Percentiles rank a stretch among this genome's conserved stretches.
These are phyloP conservation scores for Ophiostoma perfectum DNA, from an alignment of 2,329 filamentous ascomycete genomes.

Conservation along the genomic window DNA sequence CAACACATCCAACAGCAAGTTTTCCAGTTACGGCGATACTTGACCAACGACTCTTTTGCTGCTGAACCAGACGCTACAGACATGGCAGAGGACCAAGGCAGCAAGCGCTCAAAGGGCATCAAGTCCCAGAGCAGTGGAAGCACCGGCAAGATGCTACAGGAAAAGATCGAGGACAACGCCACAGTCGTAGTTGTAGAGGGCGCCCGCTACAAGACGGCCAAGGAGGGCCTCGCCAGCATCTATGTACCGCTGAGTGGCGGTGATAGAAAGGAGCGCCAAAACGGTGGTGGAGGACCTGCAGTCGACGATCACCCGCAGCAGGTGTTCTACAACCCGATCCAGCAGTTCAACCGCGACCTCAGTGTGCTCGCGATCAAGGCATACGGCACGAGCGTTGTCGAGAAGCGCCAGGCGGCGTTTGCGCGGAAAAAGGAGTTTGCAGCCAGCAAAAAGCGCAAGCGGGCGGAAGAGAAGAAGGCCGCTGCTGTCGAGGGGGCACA, in stretches of 20 bases:
- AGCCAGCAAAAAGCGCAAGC: slow-evolving; percentile 38
- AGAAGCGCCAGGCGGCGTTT: slow-evolving; percentile 49
- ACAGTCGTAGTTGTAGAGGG: slow-evolving; percentile 34
- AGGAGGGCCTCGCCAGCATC: slow-evolving; percentile 54
- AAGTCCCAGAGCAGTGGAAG: slow-evolving; percentile 9
- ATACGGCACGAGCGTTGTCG: slow-evolving; percentile 63
- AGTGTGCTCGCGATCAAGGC: slow-evolving; percentile 88
- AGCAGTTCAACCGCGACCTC: slow-evolving; percentile 96
- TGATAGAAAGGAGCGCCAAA: slow-evolving; percentile 30
- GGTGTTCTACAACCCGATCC: slow-evolving; percentile 98
- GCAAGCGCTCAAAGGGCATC: slow-evolving; percentile 12
- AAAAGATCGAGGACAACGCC: neutral
- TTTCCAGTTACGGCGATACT: neutral
- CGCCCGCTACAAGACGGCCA: slow-evolving; percentile 47
- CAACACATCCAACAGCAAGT: no score
- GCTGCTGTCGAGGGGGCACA: neutral
- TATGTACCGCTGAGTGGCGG: slow-evolving; percentile 44
- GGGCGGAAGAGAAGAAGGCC: slow-evolving; percentile 30
- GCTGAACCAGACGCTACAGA: neutral
- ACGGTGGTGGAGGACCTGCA: slow-evolving; percentile 36
- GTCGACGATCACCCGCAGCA: slow-evolving; percentile 61
- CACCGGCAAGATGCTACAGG: neutral
- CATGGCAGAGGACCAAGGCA: slow-evolving; percentile 9
- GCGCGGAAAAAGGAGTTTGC: slow-evolving; percentile 51
- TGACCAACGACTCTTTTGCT: neutral